Evolutionary conservation across 140 eudicot genomes (phyloP), one percentile per base, ranked within the genome.

Genomic region (Ambrosia hybrid): DNA sequence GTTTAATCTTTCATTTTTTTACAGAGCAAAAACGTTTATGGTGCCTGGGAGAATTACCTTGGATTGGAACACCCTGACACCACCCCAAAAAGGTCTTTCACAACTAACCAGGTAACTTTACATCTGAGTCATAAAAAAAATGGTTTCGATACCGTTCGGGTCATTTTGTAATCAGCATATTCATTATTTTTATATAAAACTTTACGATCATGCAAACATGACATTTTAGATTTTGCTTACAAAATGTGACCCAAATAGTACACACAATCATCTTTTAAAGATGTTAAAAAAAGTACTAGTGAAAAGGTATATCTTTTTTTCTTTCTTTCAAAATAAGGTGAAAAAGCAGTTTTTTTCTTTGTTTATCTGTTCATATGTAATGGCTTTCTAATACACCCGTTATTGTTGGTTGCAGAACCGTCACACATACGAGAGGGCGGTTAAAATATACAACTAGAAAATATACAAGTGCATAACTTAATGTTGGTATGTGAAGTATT

Each of bases 11-110:
- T 48, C 26, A 4, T 49, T 3, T 56, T 51, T 46, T 1, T 68
- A 39, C 67, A 90, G 96, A 83, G 75, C 77, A 83, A 89, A 77
- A 91, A 90, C 74, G 96, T 83, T 51, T 90, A 87, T 77, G 94
- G 96, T 45, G 94, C 96, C 34, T 90, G 96, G 96, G 95, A 87
- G 83, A 94, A 87, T 81, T 90, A 85, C 87, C 88, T 90, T 71
- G 96, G 96, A 63, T 70, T 90, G 77, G 96, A 90, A 71, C 94
- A 90, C 82, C 69, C 94, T 1, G 89, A 90, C 68, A 83, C 83
- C 26, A 75, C 86, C 68, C 96, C 91, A 9, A 87, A 85, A 71
- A 87, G 96, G 76, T 67, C 94, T 0, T 81, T 80, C 66, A 57
- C 86, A n/a, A 79, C 95, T 9, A 84, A 82, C 66, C 96, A 87